Percentiles rank a stretch among this genome's conserved stretches.
Conservation (phyloP, 2,329 filamentous ascomycete species). For the Alternaria hordeiaustralica region DNA sequence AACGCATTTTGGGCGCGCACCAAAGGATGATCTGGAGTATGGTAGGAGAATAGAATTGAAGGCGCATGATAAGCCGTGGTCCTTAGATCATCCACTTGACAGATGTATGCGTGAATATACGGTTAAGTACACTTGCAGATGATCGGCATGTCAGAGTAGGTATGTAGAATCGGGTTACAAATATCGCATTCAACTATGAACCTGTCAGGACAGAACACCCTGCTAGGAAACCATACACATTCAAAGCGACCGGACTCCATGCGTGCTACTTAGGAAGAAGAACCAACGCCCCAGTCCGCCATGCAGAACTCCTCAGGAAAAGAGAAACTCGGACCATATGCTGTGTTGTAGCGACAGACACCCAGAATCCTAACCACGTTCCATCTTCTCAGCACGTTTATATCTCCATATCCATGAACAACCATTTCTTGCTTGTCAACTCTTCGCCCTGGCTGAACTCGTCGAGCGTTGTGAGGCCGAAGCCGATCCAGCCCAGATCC, state of each 20-base stretch:
- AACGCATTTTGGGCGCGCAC: not conserved
- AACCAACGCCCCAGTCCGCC: not conserved
- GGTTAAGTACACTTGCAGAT: no score
- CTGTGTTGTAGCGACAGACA: conserved; percentile 3
- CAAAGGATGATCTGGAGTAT: not conserved
- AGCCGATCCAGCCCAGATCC: conserved; percentile 92
- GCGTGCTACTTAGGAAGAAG: not conserved
- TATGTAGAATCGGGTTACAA: not conserved
- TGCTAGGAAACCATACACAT: conserved; percentile 5
- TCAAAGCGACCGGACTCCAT: conserved; percentile 7
- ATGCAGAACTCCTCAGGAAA: not conserved
- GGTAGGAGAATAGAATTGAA: not conserved
- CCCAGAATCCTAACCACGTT: not conserved
- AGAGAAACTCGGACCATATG: not conserved
- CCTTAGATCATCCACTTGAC: not conserved
- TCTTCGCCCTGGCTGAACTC: conserved; percentile 70
- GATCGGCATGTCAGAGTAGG: not conserved
- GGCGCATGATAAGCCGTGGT: not conserved
- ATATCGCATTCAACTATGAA: conserved; percentile 1
- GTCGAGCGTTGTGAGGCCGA: conserved; percentile 80
- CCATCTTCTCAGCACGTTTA: conserved; percentile 44
- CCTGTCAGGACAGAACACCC: not conserved
- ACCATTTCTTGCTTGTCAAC: conserved; percentile 74
- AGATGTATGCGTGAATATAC: not conserved
- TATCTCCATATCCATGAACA: conserved; percentile 88